These are phyloP conservation scores for Leishmania mexicana DNA, from an alignment of 208 protist genomes.

Conservation along the genomic window DNA sequence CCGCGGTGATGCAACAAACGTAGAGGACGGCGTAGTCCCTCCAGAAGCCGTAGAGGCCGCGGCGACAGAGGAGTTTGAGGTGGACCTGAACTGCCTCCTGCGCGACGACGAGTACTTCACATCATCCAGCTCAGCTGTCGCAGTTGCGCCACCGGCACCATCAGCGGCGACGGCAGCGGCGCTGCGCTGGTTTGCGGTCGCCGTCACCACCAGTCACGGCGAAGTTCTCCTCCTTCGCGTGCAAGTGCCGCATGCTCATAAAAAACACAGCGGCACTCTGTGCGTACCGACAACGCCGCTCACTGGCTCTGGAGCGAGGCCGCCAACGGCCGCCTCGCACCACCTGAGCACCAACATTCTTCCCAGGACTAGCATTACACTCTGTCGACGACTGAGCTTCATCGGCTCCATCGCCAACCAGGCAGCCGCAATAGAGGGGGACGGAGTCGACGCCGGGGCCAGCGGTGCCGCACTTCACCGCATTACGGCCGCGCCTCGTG, in stretches of 20 bases:
- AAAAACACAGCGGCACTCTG: neutral
- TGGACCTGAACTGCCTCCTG: slow-evolving; percentile 13
- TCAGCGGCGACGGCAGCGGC: neutral
- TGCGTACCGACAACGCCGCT: neutral
- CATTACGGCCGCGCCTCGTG: slow-evolving; percentile 1
- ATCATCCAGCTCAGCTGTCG: slow-evolving; percentile 17
- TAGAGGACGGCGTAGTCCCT: neutral
- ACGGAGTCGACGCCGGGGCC: neutral
- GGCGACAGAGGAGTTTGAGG: slow-evolving; percentile 9
- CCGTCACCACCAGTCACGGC: slow-evolving; percentile 18
- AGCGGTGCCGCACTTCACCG: slow-evolving; percentile 6
- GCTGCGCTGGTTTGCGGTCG: slow-evolving; percentile 13
- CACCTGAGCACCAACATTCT: neutral
- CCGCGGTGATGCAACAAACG: neutral
- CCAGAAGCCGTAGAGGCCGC: neutral
- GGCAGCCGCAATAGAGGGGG: neutral
- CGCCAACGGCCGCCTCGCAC: neutral
- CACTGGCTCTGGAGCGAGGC: neutral
- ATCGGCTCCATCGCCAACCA: neutral
- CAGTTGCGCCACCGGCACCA: neutral
- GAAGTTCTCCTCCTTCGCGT: slow-evolving; percentile 28
- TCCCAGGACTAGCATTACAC: neutral
- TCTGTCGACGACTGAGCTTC: neutral
- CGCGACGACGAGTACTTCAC: slow-evolving; percentile 33
- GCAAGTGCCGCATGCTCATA: slow-evolving; percentile 6